phyloP scores from a whole-genome alignment of 495 filamentous ascomycete genomes.

The Hypoxylon fuscum region DNA sequence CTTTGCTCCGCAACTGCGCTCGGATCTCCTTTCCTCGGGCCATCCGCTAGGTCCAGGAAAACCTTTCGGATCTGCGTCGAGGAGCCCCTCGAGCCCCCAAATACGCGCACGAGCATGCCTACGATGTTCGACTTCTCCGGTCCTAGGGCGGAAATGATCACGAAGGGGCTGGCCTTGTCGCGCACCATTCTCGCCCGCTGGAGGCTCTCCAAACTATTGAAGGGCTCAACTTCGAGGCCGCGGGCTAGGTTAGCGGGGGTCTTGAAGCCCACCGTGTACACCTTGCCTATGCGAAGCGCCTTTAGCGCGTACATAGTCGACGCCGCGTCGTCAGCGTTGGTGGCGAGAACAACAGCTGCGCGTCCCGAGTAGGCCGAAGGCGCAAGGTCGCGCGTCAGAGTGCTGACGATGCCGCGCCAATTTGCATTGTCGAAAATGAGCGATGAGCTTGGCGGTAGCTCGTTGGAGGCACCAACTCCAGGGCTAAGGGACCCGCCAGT shows the following conservation, averaged over 20 bases:
- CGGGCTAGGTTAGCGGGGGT: constrained; percentile 68
- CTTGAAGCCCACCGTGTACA: constrained; percentile 86
- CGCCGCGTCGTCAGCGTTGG: constrained; percentile 73
- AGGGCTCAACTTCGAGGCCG: constrained; percentile 72
- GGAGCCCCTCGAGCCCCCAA: constrained; percentile 56
- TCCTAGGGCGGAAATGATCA: constrained; percentile 79
- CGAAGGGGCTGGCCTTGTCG: constrained; percentile 71
- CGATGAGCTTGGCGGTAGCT: constrained; percentile 51
- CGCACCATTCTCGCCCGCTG: constrained; percentile 66
- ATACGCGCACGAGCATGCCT: constrained; percentile 79
- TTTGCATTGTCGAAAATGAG: constrained; percentile 80
- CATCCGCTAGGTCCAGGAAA: constrained; percentile 80
- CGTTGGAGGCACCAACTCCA: constrained; percentile 19
- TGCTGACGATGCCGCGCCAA: constrained; percentile 85
- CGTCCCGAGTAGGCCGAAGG: constrained; percentile 80
- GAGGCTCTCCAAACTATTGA: constrained; percentile 80
- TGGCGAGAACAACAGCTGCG: constrained; percentile 76
- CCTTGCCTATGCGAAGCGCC: constrained; percentile 76
- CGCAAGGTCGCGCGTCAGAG: constrained; percentile 80
- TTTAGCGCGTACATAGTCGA: constrained; percentile 79
- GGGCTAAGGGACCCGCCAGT: constrained; percentile 10
- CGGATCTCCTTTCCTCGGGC: constrained; percentile 72
- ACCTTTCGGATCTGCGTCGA: constrained; percentile 71
- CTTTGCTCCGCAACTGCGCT: constrained; percentile 70
- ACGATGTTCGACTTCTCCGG: constrained; percentile 81